Percentiles rank a stretch among this genome's conserved stretches.
These are phyloP conservation scores for Umbelopsis sp. DNA, from an alignment of 371 early-diverging fungal genomes.

Conservation along the genomic window DNA sequence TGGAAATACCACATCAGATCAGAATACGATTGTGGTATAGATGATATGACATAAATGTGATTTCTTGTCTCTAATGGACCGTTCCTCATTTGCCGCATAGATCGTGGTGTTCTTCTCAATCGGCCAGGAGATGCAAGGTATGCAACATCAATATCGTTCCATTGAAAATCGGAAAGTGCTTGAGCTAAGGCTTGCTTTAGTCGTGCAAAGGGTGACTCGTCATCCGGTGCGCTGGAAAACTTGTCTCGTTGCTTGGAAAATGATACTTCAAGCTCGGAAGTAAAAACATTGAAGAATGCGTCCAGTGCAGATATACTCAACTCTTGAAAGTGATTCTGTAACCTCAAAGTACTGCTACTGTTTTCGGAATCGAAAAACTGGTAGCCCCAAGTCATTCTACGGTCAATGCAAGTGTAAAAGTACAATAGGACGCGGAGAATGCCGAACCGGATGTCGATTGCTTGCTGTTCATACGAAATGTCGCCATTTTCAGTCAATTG, in stretches of 20 bases:
- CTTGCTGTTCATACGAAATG: neutral
- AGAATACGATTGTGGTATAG: conserved; percentile 10
- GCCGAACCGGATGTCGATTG: neutral
- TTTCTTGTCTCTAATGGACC: conserved; percentile 15
- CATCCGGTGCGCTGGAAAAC: neutral
- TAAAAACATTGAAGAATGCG: neutral
- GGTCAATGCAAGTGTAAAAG: conserved; percentile 18
- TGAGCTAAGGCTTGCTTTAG: conserved; percentile 17
- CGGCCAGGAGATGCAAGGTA: conserved; percentile 15
- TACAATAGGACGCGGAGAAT: conserved; percentile 19
- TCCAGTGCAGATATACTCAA: neutral
- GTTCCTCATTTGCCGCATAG: conserved; percentile 10
- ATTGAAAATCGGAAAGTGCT: conserved; percentile 16
- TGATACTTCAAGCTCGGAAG: neutral
- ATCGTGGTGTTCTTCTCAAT: neutral
- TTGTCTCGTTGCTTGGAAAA: neutral
- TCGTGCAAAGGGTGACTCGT: conserved; percentile 7
- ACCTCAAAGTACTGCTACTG: conserved; percentile 9
- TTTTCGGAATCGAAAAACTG: conserved; percentile 20
- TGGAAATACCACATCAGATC: conserved; percentile 10
- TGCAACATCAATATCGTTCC: conserved; percentile 9
- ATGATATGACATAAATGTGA: conserved; percentile 10
- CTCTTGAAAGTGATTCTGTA: conserved; percentile 16
- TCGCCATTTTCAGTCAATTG: neutral
- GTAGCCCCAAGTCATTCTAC: conserved; percentile 17